Percentiles rank a stretch among this genome's conserved stretches.
phyloP scores from a whole-genome alignment of 1,284 basidiomycete genomes.

The Takashimella tepidaria region DNA sequence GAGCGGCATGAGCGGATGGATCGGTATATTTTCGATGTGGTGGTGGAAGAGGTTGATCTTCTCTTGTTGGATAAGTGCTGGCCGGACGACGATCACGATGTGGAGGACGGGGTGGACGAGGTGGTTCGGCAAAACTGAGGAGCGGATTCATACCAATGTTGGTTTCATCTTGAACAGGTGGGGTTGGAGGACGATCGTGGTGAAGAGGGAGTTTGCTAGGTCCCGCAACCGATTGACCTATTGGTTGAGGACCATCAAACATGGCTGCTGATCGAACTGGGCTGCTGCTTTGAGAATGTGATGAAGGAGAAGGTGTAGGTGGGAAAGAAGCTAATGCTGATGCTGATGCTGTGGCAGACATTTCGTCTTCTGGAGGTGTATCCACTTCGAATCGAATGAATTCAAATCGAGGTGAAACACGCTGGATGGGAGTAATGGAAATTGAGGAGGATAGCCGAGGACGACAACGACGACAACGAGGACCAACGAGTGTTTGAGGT shows the following conservation, averaged over 20 bases:
- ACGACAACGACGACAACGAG: not conserved
- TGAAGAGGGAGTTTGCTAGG: slow-evolving; percentile 13
- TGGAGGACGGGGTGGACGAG: slow-evolving; percentile 13
- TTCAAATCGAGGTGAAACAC: not conserved
- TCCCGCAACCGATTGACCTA: slow-evolving; percentile 9
- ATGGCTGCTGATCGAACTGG: not conserved
- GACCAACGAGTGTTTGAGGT: not conserved
- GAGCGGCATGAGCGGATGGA: slow-evolving; percentile 24
- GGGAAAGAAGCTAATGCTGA: slow-evolving; percentile 22
- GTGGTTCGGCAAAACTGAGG: slow-evolving; percentile 25
- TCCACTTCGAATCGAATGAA: not conserved
- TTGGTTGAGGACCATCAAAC: slow-evolving; percentile 7
- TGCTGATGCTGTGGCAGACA: too few relatives aligned
- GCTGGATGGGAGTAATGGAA: not conserved
- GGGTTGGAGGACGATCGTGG: slow-evolving; percentile 26
- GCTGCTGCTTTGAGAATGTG: slow-evolving; percentile 11
- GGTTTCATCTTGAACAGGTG: slow-evolving; percentile 23
- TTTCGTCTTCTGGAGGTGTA: slow-evolving; percentile 6
- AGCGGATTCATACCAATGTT: not conserved
- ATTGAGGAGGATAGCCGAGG: not conserved
- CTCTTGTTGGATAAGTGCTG: slow-evolving; percentile 26
- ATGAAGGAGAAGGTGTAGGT: slow-evolving; percentile 32
- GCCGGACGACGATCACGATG: slow-evolving; percentile 28
- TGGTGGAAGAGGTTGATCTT: slow-evolving; percentile 22
- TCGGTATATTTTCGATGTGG: slow-evolving; percentile 39